Conservation (phyloP, 2,329 filamentous ascomycete species). For the Penicillium hordei region DNA sequence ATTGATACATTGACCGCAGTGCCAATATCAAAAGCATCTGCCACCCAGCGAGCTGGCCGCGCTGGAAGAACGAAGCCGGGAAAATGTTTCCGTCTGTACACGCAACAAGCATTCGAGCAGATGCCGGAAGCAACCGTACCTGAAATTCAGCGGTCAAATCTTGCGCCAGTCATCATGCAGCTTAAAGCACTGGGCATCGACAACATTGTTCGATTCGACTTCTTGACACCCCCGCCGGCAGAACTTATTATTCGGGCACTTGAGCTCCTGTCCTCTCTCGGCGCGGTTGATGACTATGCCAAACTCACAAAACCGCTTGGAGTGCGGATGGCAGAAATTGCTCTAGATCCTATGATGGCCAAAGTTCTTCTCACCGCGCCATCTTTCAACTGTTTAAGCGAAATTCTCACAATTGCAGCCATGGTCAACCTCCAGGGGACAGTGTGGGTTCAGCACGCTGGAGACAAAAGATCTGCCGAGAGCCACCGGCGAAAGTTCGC, state of each 20-base stretch:
- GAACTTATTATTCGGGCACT: conserved; percentile 82
- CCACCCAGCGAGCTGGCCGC: conserved; percentile 85
- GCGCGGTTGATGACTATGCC: conserved; percentile 83
- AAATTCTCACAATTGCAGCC: conserved; percentile 87
- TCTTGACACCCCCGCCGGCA: conserved; percentile 79
- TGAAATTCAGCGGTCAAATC: conserved; percentile 88
- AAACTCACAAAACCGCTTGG: conserved; percentile 89
- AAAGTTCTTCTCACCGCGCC: conserved; percentile 77
- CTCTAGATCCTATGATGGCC: conserved; percentile 93
- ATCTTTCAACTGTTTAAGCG: conserved; percentile 74
- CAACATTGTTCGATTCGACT: conserved; percentile 88
- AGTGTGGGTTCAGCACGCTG: conserved; percentile 79
- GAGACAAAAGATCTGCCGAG: conserved; percentile 73
- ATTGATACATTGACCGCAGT: conserved; percentile 85
- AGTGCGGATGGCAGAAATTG: conserved; percentile 85
- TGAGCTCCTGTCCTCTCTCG: conserved; percentile 82
- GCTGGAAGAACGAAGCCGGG: conserved; percentile 86
- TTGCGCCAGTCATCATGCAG: conserved; percentile 84
- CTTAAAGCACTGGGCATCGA: conserved; percentile 94
- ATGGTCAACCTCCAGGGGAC: conserved; percentile 86
- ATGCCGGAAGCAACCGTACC: conserved; percentile 75
- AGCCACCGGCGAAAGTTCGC: conserved; percentile 77
- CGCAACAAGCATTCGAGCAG: conserved; percentile 66
- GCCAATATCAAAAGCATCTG: conserved; percentile 84
- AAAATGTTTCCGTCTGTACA: conserved; percentile 93